Evolutionary conservation across 2,329 filamentous ascomycete genomes (phyloP).

Genomic region (Cephalotrichum gorgonifer): DNA sequence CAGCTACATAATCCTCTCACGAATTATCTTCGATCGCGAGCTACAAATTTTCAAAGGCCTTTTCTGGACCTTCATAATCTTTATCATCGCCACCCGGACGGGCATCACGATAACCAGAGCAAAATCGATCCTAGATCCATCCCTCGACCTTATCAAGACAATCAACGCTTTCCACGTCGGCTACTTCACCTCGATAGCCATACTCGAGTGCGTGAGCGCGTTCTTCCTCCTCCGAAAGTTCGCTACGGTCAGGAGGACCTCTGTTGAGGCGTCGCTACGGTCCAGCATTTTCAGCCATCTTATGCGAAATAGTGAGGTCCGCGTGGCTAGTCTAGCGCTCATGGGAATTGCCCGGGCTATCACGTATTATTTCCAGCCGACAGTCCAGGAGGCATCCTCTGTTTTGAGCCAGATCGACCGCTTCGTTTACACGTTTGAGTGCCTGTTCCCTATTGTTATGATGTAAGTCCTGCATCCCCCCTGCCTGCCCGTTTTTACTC

Average conservation of each 20-base stretch:
- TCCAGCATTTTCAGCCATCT: slow-evolving; percentile 25
- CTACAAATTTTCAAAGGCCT: slow-evolving; percentile 35
- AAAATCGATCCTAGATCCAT: slow-evolving; percentile 15
- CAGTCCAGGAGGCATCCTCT: slow-evolving; percentile 22
- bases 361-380: slow-evolving; percentile 27
- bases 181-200: slow-evolving; percentile 28
- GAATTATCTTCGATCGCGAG: slow-evolving; percentile 30
- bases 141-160: slow-evolving; percentile 14
- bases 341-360: slow-evolving; percentile 25
- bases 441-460: slow-evolving; percentile 28
- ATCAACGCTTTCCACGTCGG: slow-evolving; percentile 28
- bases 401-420: slow-evolving; percentile 26
- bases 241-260: slow-evolving; percentile 17
- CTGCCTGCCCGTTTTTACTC: no score
- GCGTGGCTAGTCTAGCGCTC: slow-evolving; percentile 24
- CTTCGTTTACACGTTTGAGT: slow-evolving; percentile 29
- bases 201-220: slow-evolving; percentile 27
- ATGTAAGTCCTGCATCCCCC: slow-evolving; percentile 23
- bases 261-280: slow-evolving; percentile 16
- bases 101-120: slow-evolving; percentile 21
- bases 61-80: slow-evolving; percentile 45
- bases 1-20: slow-evolving; percentile 41
- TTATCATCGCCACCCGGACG: slow-evolving; percentile 38
- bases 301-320: slow-evolving; percentile 27
- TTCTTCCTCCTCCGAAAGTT: slow-evolving; percentile 27